Base-by-base conservation (phyloP, 768 basidiomycete genomes). In the Tulasnella sp. region DNA sequence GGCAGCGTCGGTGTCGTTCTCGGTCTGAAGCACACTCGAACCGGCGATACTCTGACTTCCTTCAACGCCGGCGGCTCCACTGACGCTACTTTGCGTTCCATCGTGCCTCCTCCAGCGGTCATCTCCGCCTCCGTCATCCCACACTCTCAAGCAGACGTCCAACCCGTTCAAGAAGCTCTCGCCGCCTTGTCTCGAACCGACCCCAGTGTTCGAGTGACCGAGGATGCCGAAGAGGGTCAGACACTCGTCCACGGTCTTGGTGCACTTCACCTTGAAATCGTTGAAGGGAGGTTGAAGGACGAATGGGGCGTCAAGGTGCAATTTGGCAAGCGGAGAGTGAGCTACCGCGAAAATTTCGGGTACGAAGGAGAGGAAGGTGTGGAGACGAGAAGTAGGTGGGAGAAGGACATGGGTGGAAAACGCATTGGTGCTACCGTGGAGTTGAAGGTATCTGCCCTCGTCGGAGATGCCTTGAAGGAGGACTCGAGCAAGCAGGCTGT, bases 1-100 rank as follows among this genome's bases (percentile, higher is more conserved):
- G 95, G 95, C 7, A 92, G 93, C 9, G 93, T 96, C 54, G 95
- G 95, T 7, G 94, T 96, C 60, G 88, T 96, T 64, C 88, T 96
- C 6, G 95, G 95, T 31, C 88, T 96, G 75, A 94, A 91, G 84
- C 88, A 93, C 84, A 96, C 95, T 28, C 91, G 94, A 54, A 96
- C 95, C 20, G 95, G 95, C 37, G 96, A 96, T 83, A 96, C 96
- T 0, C 89, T 96, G 37, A 89, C 93, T 31, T 90, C 92, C 31
- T 83, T 87, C 7, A 84, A 85, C 37, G 84, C 83, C 34, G 83
- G 83, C 44, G 83, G 84, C 64, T 84, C 87, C n/a, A 42, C 73
- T 11, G 46, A 72, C 40, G 86, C 87, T 20, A 48, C 76, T 8
- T 81, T 82, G 11, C 90, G 90, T 58, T 90, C 92, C 40, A 94